phyloP scores from a whole-genome alignment of 2,329 filamentous ascomycete species.

The Cladosporium velox region DNA sequence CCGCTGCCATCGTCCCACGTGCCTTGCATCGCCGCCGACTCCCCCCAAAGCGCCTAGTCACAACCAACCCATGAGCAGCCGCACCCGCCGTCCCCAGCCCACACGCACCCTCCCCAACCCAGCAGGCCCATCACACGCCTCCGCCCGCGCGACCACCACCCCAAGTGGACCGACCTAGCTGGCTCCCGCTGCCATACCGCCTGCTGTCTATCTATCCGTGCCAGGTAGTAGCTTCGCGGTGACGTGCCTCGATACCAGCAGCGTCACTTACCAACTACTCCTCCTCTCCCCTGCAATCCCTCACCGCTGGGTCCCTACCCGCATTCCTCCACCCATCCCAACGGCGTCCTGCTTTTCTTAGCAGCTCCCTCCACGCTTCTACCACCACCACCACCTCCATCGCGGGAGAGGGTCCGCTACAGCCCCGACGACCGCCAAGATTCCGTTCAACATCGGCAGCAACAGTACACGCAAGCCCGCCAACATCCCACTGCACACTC shows the following conservation, averaged over 20 bases:
- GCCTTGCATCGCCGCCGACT: slow-evolving; percentile 7
- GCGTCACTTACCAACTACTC: not conserved
- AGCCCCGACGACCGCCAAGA: slow-evolving; percentile 71
- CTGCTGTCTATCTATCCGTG: not conserved
- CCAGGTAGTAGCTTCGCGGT: slow-evolving; percentile 6
- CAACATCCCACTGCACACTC: slow-evolving; percentile 83
- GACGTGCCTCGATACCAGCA: slow-evolving; percentile 12
- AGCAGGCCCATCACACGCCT: not conserved
- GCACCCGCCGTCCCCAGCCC: slow-evolving; percentile 9
- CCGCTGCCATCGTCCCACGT: slow-evolving; percentile 16
- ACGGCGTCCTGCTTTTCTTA: slow-evolving; percentile 20
- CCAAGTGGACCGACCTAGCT: slow-evolving; percentile 1
- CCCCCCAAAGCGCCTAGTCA: not conserved
- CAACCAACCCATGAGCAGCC: not conserved
- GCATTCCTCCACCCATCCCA: slow-evolving; percentile 19
- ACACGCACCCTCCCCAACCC: slow-evolving; percentile 14
- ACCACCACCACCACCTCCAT: slow-evolving; percentile 14
- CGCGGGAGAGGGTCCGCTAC: slow-evolving; percentile 23
- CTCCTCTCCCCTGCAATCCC: slow-evolving; percentile 3
- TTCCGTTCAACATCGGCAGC: slow-evolving; percentile 62
- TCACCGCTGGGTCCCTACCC: slow-evolving; percentile 19
- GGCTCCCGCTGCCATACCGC: not conserved
- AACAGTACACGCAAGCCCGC: slow-evolving; percentile 67
- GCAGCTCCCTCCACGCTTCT: not conserved
- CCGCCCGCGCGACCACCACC: slow-evolving; percentile 17